Base-by-base conservation (phyloP, 2,329 filamentous ascomycete species). In the Diaporthe amygdali region DNA sequence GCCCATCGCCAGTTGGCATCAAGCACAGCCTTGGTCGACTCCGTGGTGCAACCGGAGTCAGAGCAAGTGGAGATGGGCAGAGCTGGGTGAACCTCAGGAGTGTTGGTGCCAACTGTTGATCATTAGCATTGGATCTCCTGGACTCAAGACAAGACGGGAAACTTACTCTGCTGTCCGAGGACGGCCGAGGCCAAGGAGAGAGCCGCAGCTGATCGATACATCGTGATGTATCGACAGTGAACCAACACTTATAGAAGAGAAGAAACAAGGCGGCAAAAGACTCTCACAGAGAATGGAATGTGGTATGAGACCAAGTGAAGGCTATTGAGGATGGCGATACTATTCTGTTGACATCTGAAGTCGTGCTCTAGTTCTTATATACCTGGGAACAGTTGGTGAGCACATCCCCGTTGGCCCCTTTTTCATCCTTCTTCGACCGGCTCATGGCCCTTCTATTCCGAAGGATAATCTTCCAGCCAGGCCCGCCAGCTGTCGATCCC, bases 1-100 rank as follows among this genome's bases (percentile, higher is more conserved):
- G 88, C 78, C 88, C 88, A 90, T 68, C 88, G 84, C 87, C 87
- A 90, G 81, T 89, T 90, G 73, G 86, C 76, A 75, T 90, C 66
- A 32, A 68, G 54, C 52, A 68, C 66, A 22, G 41, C 81, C n/a
- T 80, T 81, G 17, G 84, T 85, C 61, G 76, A 76, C 75, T 85
- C 81, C 22, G 78, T 81, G 2, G 81, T 83, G 78, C 86, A 88
- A 47, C 84, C 84, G 37, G 76, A 78, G 3, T 77, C 78, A 32
- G 85, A 83, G 77, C 86, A 88, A 66, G 82, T 80, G 75, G 84
- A 78, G 77, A 84, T 85, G 70, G 82, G 84, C 76, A 88, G 77
- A 20, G 82, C 74, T 44, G 86, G 86, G 74, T 88, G 86, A 44
- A 77, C 79, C 73, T 86, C 85, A 9, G 80, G 76, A 17, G 78